Evolutionary conservation across 495 filamentous ascomycete genomes (phyloP), one percentile per base, ranked within the genome.

Genomic region (Talaromyces nanjingensis): DNA sequence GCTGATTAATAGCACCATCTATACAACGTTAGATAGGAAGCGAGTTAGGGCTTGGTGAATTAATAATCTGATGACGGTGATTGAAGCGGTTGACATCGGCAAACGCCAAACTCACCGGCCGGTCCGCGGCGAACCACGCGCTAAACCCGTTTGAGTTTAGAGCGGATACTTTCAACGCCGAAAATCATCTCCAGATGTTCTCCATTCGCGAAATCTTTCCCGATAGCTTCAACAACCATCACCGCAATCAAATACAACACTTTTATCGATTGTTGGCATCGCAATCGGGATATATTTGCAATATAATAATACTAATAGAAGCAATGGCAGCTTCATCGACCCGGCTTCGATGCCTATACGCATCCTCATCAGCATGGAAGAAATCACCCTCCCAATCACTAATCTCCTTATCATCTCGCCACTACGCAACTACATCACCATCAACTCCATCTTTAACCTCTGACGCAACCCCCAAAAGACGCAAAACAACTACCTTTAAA

Each of bases 401-500:
- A 25, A 68, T 59, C 37, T 63, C 29, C 62, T 71, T 16, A 60
- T 72, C 64, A 60, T 72, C 64, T 63, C 77, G 77, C 60, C 66
- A 63, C 67, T 81, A 79, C 59, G 78, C 78, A 20, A 81, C 78
- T 8, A 75, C 71, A 47, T 73, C 76, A 16, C 59, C 66, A 31
- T 31, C 29, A 31, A 75, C 74, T 68, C 73, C 66, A 74, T 72
- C 56, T 69, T 20, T 25, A 12, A 22, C 1, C 58, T 64, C 70
- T 37, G 53, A 69, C 59, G 67, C 68, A 63, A 68, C 66, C 54
- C 69, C 74, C 20, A 74, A 70, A 55, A 74, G 72, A 55, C 72
- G 76, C 67, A 81, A 82, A 31, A 86, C 86, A 34, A 89, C 87
- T 33, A 89, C 84, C 65, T 97, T 98, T 80, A 84, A 84, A 68